Percentiles rank a stretch among this genome's conserved stretches.
Conservation (phyloP, 805 yeast species). For the Candida jianshihensis region DNA sequence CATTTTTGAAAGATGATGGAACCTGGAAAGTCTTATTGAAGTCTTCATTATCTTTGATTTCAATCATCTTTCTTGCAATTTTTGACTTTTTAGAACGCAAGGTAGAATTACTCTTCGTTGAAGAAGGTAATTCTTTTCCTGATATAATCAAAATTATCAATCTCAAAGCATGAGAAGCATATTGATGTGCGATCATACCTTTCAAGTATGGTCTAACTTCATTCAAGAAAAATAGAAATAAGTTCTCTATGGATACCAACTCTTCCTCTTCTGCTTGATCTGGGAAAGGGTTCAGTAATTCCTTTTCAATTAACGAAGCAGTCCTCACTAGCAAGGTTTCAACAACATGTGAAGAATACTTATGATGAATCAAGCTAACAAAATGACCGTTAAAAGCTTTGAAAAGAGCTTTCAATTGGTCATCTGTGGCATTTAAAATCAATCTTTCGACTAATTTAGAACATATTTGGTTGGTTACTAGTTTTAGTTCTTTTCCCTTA, state of each 20-base stretch:
- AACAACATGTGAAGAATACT: conserved; percentile 88
- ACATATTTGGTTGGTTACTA: conserved; percentile 91
- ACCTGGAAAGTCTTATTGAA: conserved; percentile 60
- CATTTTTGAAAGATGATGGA: conserved; percentile 61
- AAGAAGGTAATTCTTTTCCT: conserved; percentile 73
- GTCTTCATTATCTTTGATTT: conserved; percentile 71
- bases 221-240: conserved; percentile 56
- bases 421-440: conserved; percentile 56
- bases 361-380: conserved; percentile 72
- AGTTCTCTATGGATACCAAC: conserved; percentile 53
- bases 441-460: conserved; percentile 88
- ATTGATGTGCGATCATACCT: conserved; percentile 63
- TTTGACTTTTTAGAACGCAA: conserved; percentile 78
- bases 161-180: conserved; percentile 85
- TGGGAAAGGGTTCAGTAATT: conserved; percentile 42
- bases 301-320: conserved; percentile 72
- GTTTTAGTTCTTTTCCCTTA: conserved; percentile 80
- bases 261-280: conserved; percentile 29
- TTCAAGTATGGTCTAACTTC: conserved; percentile 57
- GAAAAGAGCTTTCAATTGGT: conserved; percentile 60
- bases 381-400: conserved; percentile 68
- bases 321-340: conserved; percentile 76
- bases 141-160: conserved; percentile 62
- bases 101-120: conserved; percentile 60
- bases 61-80: conserved; percentile 90